Base-by-base conservation (phyloP, 169 alveolate genomes). In the Besnoitia besnoiti region DNA sequence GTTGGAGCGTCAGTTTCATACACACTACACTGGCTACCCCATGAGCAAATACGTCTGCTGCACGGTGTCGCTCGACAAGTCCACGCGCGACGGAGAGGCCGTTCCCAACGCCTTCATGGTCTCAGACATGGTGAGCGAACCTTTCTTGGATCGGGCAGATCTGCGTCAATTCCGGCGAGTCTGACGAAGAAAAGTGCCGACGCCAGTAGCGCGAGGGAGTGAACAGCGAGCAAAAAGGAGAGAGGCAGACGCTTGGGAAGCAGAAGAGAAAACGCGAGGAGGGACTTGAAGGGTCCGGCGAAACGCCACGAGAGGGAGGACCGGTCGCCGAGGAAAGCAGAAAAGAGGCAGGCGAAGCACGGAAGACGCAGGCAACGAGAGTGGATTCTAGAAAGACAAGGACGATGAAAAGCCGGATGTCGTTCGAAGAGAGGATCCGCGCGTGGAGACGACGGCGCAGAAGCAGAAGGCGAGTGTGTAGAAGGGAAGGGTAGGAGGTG, bases 21-120 rank as follows among this genome's bases (percentile, higher is more conserved):
- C 51, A 7, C 98, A 97, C 59, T 97, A 95, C 96, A 96, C 98
- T 3, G 96, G 97, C 27, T 97, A 97, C 91, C 97, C 97, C 73
- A 92, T 97, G 40, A 92, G 96, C 85, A 96, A 96, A 51, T 96
- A 93, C 89, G 96, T 97, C 62, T 94, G 98, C 0, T 96, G 98
- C 84, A 97, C 98, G 21, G 93, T 97, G 59, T 95, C 97, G 59
- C 98, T 98, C 0, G 97, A 97, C 59, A 37, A 77, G 87, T 27
- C 49, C 59, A 44, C 49, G 40, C 61, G 50, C 37, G 61, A 75
- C 67, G 79, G 92, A 61, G 97, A 95, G 91, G 97, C 98, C 8
- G 96, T 95, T 0, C 95, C 97, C 50, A 96, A 97, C 92, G 98
- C 98, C 21, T 97, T 96, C 90, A 96, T 97, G 97, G 96, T 96